These are phyloP conservation scores for Pezicula rhizophila DNA, from an alignment of 2,329 filamentous ascomycete species.

Conservation along the genomic window DNA sequence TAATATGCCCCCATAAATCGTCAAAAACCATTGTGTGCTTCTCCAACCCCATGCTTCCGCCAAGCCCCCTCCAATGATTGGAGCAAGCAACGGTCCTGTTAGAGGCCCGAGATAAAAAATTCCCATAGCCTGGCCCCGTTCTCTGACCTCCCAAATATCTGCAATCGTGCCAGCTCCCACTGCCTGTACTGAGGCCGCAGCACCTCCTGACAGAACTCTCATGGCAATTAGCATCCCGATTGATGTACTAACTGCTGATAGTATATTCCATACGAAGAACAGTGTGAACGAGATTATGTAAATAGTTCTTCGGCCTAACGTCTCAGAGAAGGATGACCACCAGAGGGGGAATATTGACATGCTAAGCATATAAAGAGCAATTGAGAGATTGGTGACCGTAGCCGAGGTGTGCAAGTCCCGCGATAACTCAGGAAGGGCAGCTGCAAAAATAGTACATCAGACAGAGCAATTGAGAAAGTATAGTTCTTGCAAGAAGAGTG, in stretches of 20 bases:
- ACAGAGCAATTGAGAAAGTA: neutral
- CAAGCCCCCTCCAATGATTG: constrained; percentile 71
- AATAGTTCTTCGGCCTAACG: constrained; percentile 66
- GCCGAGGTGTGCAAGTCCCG: constrained; percentile 53
- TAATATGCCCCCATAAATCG: constrained; percentile 59
- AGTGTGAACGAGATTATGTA: constrained; percentile 70
- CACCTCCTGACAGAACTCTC: constrained; percentile 67
- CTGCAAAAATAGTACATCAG: constrained; percentile 34
- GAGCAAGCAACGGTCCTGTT: constrained; percentile 66
- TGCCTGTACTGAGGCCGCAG: constrained; percentile 73
- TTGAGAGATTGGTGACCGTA: constrained; percentile 67
- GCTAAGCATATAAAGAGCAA: constrained; percentile 75
- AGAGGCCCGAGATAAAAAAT: constrained; percentile 77
- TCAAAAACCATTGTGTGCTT: constrained; percentile 71
- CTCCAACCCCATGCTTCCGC: constrained; percentile 66
- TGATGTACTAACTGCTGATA: constrained; percentile 62
- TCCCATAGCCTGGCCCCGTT: constrained; percentile 75
- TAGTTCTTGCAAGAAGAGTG: neutral
- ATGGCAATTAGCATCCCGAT: constrained; percentile 75
- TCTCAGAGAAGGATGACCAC: constrained; percentile 75
- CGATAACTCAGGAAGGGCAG: constrained; percentile 60
- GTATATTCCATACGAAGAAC: constrained; percentile 64
- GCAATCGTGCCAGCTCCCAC: constrained; percentile 80
- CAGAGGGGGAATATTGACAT: constrained; percentile 83
- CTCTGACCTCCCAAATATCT: constrained; percentile 69